These are phyloP conservation scores for Teratosphaeria gauchensis DNA, from an alignment of 2,329 filamentous ascomycete species.

Conservation along the genomic window DNA sequence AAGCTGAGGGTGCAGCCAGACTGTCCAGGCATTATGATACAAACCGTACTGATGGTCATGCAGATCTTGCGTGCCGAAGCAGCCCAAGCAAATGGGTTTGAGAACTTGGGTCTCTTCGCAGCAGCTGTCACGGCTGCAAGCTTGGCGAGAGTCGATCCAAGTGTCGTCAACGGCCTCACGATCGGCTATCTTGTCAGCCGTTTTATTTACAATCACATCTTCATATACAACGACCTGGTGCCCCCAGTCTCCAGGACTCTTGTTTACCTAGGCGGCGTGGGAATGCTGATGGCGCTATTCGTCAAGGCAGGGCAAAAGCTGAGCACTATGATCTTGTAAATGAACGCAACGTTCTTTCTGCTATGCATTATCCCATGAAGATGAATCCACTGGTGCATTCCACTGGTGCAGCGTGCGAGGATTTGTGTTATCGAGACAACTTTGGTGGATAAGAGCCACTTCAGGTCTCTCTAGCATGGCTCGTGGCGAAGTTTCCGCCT, in stretches of 20 bases:
- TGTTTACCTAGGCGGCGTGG: slow-evolving; percentile 16
- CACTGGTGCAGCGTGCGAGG: too few relatives aligned
- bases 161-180: slow-evolving; percentile 19
- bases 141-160: slow-evolving; percentile 22
- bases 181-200: slow-evolving; percentile 19
- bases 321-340: slow-evolving; percentile 3
- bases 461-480: too few relatives aligned
- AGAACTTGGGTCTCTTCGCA: slow-evolving; percentile 32
- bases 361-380: neutral
- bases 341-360: neutral
- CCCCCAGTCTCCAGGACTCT: slow-evolving; percentile 11
- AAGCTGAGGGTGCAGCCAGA: slow-evolving; percentile 12
- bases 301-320: slow-evolving; percentile 18
- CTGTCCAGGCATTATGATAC: neutral
- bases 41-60: neutral
- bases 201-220: slow-evolving; percentile 22
- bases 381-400: too few relatives aligned
- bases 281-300: slow-evolving; percentile 16
- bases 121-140: slow-evolving; percentile 31
- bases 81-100: slow-evolving; percentile 29
- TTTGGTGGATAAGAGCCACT: too few relatives aligned
- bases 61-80: slow-evolving; percentile 28
- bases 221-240: slow-evolving; percentile 15
- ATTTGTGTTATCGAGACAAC: too few relatives aligned
- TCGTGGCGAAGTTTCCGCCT: too few relatives aligned